phyloP scores from a whole-genome alignment of 805 yeast species.

The Isabelozyma gotoi region DNA sequence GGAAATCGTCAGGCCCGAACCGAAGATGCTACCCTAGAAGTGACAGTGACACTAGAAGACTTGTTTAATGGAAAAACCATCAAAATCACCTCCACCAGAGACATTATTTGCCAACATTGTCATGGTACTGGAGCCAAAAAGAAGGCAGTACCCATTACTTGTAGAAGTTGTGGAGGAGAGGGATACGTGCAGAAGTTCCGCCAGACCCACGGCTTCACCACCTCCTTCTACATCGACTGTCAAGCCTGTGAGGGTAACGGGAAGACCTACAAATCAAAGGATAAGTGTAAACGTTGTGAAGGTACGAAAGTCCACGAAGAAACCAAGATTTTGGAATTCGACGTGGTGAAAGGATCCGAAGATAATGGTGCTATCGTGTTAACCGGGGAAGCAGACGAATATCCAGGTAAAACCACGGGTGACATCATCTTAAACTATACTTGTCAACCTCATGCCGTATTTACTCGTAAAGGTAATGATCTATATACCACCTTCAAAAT shows the following conservation, averaged over 20 bases:
- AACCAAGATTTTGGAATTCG: conserved; percentile 72
- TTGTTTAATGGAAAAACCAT: conserved; percentile 78
- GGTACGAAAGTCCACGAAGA: conserved; percentile 66
- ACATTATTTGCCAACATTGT: conserved; percentile 71
- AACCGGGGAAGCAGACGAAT: conserved; percentile 75
- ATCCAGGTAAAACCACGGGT: conserved; percentile 70
- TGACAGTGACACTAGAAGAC: conserved; percentile 69
- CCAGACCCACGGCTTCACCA: conserved; percentile 72
- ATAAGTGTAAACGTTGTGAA: conserved; percentile 72
- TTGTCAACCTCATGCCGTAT: conserved; percentile 47
- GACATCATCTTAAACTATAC: conserved; percentile 67
- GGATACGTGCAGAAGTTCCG: conserved; percentile 63
- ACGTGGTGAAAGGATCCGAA: conserved; percentile 69
- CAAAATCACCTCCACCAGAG: conserved; percentile 69
- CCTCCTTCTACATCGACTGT: conserved; percentile 63
- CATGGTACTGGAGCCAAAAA: conserved; percentile 73
- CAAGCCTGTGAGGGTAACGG: conserved; percentile 73
- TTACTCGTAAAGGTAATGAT: conserved; percentile 62
- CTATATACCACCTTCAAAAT: conserved; percentile 59
- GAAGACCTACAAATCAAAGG: conserved; percentile 55
- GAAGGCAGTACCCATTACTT: conserved; percentile 52
- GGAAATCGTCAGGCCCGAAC: conserved; percentile 40
- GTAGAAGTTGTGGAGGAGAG: conserved; percentile 70
- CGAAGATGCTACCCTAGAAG: conserved; percentile 64
- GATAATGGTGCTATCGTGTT: conserved; percentile 61